phyloP scores from a whole-genome alignment of 768 basidiomycete genomes.

The Amanita phalloides region DNA sequence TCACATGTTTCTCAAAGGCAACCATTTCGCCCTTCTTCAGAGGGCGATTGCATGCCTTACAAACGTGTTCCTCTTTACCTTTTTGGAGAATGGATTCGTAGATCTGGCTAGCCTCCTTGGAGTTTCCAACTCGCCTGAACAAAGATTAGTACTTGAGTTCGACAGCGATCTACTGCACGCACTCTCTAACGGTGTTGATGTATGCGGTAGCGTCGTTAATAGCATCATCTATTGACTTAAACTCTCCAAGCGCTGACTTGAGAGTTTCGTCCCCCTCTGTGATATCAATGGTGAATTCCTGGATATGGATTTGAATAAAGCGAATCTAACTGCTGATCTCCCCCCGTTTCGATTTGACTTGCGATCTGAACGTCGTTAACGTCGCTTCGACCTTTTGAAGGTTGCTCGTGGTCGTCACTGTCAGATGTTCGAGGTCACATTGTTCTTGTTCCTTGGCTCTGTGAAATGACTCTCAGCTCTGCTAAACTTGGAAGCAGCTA shows the following conservation, averaged over 20 bases:
- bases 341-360: conserved; percentile 49
- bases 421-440: conserved; percentile 31
- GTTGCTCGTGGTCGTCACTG: conserved; percentile 37
- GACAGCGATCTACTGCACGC: conserved; percentile 7
- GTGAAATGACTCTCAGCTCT: neutral
- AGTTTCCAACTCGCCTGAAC: conserved; percentile 17
- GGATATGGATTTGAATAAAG: neutral
- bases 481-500: neutral
- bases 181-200: conserved; percentile 35
- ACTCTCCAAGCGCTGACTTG: conserved; percentile 17
- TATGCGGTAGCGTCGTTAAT: conserved; percentile 35
- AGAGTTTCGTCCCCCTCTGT: conserved; percentile 39
- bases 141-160: conserved; percentile 1
- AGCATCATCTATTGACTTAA: conserved; percentile 30
- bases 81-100: conserved; percentile 45
- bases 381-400: conserved; percentile 57
- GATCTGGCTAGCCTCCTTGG: conserved; percentile 23
- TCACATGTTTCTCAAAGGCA: conserved; percentile 16
- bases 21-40: conserved; percentile 37
- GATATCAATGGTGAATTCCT: neutral
- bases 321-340: conserved; percentile 48
- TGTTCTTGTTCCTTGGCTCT: conserved; percentile 67
- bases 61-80: conserved; percentile 57
- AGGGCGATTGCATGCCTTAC: conserved; percentile 66
- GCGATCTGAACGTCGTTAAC: conserved; percentile 46